phyloP scores from a whole-genome alignment of 2,329 filamentous ascomycete genomes.

The Penicillium sp. region DNA sequence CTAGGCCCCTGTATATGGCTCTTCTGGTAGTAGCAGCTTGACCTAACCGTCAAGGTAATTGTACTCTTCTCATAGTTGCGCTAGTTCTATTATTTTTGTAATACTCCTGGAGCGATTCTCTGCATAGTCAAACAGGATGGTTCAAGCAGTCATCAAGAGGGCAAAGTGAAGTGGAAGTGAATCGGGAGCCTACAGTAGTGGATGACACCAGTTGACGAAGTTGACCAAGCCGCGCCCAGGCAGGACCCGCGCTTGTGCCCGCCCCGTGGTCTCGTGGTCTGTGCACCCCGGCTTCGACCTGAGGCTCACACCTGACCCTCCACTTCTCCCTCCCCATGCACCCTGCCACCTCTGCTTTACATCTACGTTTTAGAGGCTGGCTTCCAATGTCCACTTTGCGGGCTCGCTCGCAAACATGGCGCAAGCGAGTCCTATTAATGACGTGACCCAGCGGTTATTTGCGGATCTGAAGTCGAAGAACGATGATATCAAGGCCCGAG shows the following conservation, averaged over 20 bases:
- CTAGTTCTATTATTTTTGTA: not conserved
- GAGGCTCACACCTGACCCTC: conserved; percentile 38
- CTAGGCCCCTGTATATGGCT: too few species aligned
- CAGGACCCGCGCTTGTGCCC: not conserved
- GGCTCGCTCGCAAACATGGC: conserved; percentile 52
- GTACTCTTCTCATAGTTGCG: too few species aligned
- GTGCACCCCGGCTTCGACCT: conserved; percentile 32
- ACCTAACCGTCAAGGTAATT: too few species aligned
- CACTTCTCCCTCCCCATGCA: conserved; percentile 32
- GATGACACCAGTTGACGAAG: conserved; percentile 10
- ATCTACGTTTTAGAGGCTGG: conserved; percentile 39
- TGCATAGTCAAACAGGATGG: not conserved
- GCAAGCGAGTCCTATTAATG: conserved; percentile 53
- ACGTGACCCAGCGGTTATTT: conserved; percentile 62
- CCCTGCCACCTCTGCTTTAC: conserved; percentile 30
- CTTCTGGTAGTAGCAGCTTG: too few species aligned
- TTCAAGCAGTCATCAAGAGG: not conserved
- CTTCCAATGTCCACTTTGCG: conserved; percentile 49
- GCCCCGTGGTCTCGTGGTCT: conserved; percentile 26
- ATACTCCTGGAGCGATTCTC: not conserved
- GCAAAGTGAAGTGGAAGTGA: too few species aligned
- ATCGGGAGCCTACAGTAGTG: not conserved
- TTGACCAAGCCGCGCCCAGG: conserved; percentile 1
- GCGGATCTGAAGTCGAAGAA: conserved; percentile 64
- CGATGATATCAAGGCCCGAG: conserved; percentile 56